Base-by-base conservation (phyloP, 108 stramenopile species). In the Licmophora abbreviata region DNA sequence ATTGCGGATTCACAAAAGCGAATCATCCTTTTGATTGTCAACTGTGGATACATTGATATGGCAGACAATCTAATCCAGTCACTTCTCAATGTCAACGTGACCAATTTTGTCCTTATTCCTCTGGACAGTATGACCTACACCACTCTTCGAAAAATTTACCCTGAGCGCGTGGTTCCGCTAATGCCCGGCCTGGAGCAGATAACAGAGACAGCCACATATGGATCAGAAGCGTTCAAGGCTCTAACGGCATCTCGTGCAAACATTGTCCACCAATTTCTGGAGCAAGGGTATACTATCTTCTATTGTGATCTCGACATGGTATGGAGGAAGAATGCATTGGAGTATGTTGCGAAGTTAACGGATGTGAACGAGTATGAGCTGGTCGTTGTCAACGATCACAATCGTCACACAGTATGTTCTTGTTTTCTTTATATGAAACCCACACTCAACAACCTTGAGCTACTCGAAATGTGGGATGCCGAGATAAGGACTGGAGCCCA, bases 11-110 rank as follows among this genome's bases (percentile, higher is more conserved):
- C 3, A 18, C 38, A 20, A 5, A 40, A 40, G 15, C 38, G 20
- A 40, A 20, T 40, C 3, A 5, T 40, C 3, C 15, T 40, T 1
- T 3, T 40, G 4, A 40, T 20, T 1, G 38, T 40, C 4, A 40
- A 40, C 20, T 40, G 38, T 40, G 38, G 38, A 40, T 40, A 40
- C 20, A 18, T 40, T 18, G 38, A 40, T 40, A 40, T 40, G 38
- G 38, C 38, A 18, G 38, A 40, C 38, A 40, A 40, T 40, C 20
- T 18, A 3, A 40, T 40, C 15, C 38, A 40, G 15, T 18, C 18
- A 3, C 20, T 40, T 18, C 5, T 40, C 1, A 40, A 40, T 18
- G 3, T 40, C 4, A 40, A 40, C 5, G 38, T 40, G 20, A 40
- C 38, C 3, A 40, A 40, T 40, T 40, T 40, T 40, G 20, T 40